Conservation (phyloP, 805 yeast species). For the Metschnikowia bowlesiae region DNA sequence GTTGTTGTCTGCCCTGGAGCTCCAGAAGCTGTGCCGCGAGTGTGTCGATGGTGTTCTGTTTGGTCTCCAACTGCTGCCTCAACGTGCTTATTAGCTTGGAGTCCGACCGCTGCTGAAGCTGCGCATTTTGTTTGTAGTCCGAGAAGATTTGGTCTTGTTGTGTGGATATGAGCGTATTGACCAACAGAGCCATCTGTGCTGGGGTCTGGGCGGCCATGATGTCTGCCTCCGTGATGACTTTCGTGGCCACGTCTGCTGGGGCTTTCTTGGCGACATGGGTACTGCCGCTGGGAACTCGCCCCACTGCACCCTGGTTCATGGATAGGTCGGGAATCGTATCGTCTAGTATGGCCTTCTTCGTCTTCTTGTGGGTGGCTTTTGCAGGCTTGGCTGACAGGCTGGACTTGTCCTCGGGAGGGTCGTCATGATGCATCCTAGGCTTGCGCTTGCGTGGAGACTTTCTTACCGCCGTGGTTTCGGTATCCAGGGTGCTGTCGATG, state of each 20-base stretch:
- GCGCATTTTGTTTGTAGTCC: slow-evolving; percentile 20
- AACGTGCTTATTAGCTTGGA: slow-evolving; percentile 22
- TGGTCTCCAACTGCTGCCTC: slow-evolving; percentile 21
- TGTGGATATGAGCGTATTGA: slow-evolving; percentile 29
- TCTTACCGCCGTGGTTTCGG: not conserved
- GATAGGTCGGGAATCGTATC: not conserved
- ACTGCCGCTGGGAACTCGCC: not conserved
- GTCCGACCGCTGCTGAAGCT: slow-evolving; percentile 16
- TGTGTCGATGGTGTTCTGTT: slow-evolving; percentile 26
- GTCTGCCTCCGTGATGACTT: slow-evolving; percentile 24
- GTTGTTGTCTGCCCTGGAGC: slow-evolving; percentile 4
- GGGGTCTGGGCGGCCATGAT: slow-evolving; percentile 24
- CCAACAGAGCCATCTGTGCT: slow-evolving; percentile 25
- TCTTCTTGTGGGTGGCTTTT: not conserved
- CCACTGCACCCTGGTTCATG: not conserved
- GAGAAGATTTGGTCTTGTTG: slow-evolving; percentile 30
- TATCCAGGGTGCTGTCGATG: not conserved
- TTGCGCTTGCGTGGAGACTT: slow-evolving; percentile 3
- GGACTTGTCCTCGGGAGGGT: not conserved
- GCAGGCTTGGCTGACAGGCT: not conserved
- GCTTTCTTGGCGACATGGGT: not conserved
- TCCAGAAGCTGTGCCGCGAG: slow-evolving; percentile 18
- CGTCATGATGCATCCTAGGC: not conserved
- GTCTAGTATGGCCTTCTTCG: not conserved
- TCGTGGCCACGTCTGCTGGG: not conserved